phyloP scores from a whole-genome alignment of 2,329 filamentous ascomycete genomes.

The Pyrenophora teres region DNA sequence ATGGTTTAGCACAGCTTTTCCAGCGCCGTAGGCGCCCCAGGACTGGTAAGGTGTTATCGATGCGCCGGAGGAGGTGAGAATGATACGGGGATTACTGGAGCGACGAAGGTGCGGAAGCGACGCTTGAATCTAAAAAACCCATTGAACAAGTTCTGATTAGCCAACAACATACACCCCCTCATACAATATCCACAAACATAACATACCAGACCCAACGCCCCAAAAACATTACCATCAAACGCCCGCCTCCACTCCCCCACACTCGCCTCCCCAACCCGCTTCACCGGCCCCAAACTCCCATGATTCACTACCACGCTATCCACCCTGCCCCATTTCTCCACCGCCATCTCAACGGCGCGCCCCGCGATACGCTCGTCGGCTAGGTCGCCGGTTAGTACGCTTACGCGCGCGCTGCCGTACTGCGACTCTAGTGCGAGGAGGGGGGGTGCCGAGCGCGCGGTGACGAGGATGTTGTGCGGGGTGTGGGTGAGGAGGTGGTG shows the following conservation, averaged over 20 bases:
- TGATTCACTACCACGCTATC: conserved; percentile 91
- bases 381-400: conserved; percentile 65
- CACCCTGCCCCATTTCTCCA: conserved; percentile 70
- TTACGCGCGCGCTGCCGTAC: conserved; percentile 57
- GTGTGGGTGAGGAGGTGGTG: conserved; percentile 63
- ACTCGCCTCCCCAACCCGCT: conserved; percentile 69
- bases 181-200: background rate
- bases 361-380: conserved; percentile 59
- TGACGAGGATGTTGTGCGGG: conserved; percentile 61
- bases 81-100: conserved; percentile 60
- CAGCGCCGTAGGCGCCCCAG: conserved; percentile 82
- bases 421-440: conserved; percentile 54
- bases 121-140: conserved; percentile 64
- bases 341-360: conserved; percentile 67
- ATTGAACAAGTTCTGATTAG: background rate
- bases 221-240: conserved; percentile 89
- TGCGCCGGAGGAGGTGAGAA: conserved; percentile 82
- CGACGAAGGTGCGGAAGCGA: conserved; percentile 70
- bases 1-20: conserved; percentile 84
- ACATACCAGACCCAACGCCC: conserved; percentile 74
- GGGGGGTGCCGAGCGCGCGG: conserved; percentile 61
- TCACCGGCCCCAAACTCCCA: conserved; percentile 76
- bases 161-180: no score
- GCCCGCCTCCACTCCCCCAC: conserved; percentile 73
- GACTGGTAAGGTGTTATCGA: conserved; percentile 67